Conservation (phyloP, 2,329 filamentous ascomycete genomes). For the Calonectria henricotiae region DNA sequence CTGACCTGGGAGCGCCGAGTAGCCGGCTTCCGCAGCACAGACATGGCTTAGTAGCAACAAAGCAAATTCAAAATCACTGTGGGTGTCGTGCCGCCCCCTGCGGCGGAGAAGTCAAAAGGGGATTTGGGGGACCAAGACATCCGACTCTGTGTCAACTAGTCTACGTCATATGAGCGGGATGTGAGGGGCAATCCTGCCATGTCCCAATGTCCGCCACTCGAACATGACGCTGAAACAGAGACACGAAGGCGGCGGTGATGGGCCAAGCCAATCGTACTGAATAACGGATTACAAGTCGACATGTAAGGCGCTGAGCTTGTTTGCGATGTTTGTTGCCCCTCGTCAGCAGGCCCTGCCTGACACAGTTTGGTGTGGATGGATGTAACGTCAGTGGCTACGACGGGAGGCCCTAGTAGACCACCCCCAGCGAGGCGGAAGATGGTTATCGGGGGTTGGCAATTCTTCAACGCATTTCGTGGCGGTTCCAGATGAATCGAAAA, state of each 20-base stretch:
- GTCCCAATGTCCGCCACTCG: background rate
- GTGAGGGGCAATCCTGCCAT: conserved; percentile 1
- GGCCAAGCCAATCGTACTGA: background rate
- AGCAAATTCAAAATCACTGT: background rate
- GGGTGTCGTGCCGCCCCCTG: background rate
- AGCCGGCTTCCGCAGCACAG: background rate
- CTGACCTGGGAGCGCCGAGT: background rate
- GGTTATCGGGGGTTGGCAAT: too few relatives aligned
- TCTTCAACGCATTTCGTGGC: background rate
- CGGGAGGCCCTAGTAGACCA: background rate
- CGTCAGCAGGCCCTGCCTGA: conserved; percentile 7
- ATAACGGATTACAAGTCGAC: background rate
- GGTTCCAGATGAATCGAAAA: too few relatives aligned
- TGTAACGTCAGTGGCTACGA: conserved; percentile 29
- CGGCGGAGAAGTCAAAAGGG: conserved; percentile 2
- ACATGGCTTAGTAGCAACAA: background rate
- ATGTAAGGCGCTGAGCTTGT: background rate
- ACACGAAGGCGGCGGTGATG: background rate
- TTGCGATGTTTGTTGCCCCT: conserved; percentile 23
- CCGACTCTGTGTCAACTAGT: background rate
- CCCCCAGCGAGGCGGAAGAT: background rate
- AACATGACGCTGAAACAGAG: background rate
- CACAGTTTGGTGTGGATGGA: conserved; percentile 6
- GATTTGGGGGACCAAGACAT: conserved; percentile 10
- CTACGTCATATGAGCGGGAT: conserved; percentile 21